These are phyloP conservation scores for Fusarium albosuccineum DNA, from an alignment of 2,329 filamentous ascomycete genomes.

Conservation along the genomic window DNA sequence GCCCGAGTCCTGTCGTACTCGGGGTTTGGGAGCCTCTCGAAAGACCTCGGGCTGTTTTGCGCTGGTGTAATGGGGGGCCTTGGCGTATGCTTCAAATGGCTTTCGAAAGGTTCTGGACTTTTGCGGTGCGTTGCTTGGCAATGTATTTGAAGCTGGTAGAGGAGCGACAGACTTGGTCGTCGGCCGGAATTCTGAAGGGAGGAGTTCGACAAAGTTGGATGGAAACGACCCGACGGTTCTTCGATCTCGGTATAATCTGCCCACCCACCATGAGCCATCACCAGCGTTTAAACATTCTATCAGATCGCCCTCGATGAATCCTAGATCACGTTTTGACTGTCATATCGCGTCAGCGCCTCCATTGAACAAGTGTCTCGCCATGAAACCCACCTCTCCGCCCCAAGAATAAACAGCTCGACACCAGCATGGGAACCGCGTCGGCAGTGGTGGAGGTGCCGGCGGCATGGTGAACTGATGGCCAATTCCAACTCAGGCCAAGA, in stretches of 20 bases:
- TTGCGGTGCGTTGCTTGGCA: conserved; percentile 66
- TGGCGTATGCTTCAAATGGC: conserved; percentile 76
- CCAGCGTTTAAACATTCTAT: conserved; percentile 99
- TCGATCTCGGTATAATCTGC: conserved; percentile 87
- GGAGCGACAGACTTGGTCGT: conserved; percentile 72
- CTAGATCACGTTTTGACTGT: conserved; percentile 90
- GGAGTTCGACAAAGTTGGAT: conserved; percentile 95
- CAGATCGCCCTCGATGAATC: conserved; percentile 96
- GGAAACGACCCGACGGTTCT: conserved; percentile 94
- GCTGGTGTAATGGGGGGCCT: conserved; percentile 75
- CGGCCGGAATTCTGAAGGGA: conserved; percentile 87
- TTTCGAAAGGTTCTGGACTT: conserved; percentile 75
- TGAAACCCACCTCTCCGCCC: conserved; percentile 79
- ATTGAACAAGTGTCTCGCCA: not conserved
- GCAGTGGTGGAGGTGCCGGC: conserved; percentile 71
- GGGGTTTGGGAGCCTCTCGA: conserved; percentile 57
- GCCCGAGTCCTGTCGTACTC: conserved; percentile 56
- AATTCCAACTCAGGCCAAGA: conserved; percentile 21
- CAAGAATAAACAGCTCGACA: conserved; percentile 92
- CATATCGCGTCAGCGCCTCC: conserved; percentile 36
- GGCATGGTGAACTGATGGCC: conserved; percentile 58
- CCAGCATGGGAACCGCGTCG: conserved; percentile 89
- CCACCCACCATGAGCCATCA: conserved; percentile 99
- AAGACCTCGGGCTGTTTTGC: conserved; percentile 72
- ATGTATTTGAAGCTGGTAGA: conserved; percentile 67